Evolutionary conservation across 2,329 filamentous ascomycete genomes (phyloP).

Genomic region (Pseudogymnoascus sp.): DNA sequence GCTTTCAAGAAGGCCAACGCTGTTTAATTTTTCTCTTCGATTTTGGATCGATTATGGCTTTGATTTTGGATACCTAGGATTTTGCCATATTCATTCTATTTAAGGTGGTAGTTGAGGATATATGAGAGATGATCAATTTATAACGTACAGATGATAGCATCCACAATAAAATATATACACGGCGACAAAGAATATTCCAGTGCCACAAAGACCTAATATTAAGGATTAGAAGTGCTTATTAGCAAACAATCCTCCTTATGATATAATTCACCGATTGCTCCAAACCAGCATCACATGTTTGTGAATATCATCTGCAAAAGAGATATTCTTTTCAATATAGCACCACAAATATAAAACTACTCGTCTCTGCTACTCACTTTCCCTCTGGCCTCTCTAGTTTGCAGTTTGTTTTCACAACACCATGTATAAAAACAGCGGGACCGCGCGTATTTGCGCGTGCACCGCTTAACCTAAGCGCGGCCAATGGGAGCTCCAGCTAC

Average conservation of each 20-base stretch:
- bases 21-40: background rate
- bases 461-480: background rate
- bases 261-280: background rate
- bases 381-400: background rate
- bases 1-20: background rate
- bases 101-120: background rate
- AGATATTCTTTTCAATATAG: background rate
- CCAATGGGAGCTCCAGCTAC: background rate
- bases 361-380: background rate
- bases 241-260: background rate
- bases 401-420: background rate
- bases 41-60: background rate
- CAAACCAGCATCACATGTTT: background rate
- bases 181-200: background rate
- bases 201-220: background rate
- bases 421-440: background rate
- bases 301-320: too few relatives aligned
- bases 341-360: background rate
- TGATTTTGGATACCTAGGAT: background rate
- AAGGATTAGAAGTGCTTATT: background rate
- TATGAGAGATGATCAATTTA: background rate
- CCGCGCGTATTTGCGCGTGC: background rate
- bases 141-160: background rate
- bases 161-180: background rate
- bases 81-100: background rate